Evolutionary conservation across 768 basidiomycete species (phyloP).

Genomic region (Coprinopsis sp.): DNA sequence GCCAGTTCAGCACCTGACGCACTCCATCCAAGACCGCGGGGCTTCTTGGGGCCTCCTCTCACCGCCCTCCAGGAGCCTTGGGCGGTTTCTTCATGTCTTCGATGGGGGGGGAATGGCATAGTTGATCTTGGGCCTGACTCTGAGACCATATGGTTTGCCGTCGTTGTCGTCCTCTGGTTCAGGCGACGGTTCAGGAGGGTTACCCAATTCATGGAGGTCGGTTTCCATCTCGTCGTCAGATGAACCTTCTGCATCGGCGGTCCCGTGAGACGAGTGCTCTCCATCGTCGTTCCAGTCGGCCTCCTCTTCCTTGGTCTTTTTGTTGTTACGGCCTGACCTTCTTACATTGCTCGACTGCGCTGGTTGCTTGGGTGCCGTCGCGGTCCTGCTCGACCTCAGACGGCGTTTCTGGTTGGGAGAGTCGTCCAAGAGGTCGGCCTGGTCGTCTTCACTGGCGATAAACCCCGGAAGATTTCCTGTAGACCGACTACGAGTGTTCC

Average conservation of each 20-base stretch:
- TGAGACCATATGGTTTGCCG: constrained; percentile 59
- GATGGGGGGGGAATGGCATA: constrained; percentile 76
- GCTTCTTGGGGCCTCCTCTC: constrained; percentile 27
- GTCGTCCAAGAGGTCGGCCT: constrained; percentile 13
- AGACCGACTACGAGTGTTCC: neutral
- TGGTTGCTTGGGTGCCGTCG: constrained; percentile 9
- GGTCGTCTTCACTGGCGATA: constrained; percentile 21
- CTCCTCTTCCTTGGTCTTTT: constrained; percentile 39
- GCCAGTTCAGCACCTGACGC: constrained; percentile 71
- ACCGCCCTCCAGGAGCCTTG: constrained; percentile 27
- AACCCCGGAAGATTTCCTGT: constrained; percentile 9
- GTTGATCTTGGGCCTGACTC: constrained; percentile 66
- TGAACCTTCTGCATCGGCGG: constrained; percentile 55
- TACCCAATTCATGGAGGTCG: constrained; percentile 40
- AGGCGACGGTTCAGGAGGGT: constrained; percentile 39
- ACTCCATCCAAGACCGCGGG: constrained; percentile 68
- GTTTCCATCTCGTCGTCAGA: constrained; percentile 49
- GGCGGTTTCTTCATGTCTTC: constrained; percentile 59
- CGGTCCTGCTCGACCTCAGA: neutral
- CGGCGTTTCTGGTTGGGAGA: constrained; percentile 2
- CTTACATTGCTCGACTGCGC: constrained; percentile 3
- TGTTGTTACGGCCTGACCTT: constrained; percentile 41
- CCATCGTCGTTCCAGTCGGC: constrained; percentile 41
- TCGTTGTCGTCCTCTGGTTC: constrained; percentile 45
- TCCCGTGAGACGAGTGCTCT: constrained; percentile 43